phyloP scores from a whole-genome alignment of 2,329 filamentous ascomycete genomes.

The Pseudocercospora pini-densiflorae region DNA sequence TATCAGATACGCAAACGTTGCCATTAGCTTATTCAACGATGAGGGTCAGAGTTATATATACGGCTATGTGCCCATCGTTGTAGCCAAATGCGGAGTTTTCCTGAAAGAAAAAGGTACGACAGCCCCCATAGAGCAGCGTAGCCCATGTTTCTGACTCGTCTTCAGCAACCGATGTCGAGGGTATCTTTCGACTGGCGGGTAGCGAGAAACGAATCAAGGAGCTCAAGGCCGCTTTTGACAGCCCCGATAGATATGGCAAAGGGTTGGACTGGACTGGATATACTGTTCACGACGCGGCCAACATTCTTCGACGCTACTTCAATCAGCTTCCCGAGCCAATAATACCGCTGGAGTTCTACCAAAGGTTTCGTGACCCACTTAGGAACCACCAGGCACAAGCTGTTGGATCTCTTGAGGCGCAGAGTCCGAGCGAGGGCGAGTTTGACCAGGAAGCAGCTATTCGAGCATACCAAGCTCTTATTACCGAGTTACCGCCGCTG shows the following conservation, averaged over 20 bases:
- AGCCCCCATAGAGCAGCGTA: conserved; percentile 9
- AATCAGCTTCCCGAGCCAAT: conserved; percentile 97
- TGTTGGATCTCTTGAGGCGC: conserved; percentile 66
- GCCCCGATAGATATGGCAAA: conserved; percentile 93
- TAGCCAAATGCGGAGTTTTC: conserved; percentile 97
- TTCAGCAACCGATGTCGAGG: conserved; percentile 88
- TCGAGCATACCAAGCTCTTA: conserved; percentile 80
- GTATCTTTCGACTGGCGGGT: conserved; percentile 93
- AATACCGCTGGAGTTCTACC: conserved; percentile 91
- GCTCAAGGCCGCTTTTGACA: conserved; percentile 88
- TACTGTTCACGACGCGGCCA: conserved; percentile 97
- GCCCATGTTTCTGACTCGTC: conserved; percentile 33
- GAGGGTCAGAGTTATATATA: conserved; percentile 96
- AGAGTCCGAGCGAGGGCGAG: conserved; percentile 71
- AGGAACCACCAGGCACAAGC: conserved; percentile 70
- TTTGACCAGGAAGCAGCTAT: conserved; percentile 80
- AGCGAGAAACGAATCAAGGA: conserved; percentile 99
- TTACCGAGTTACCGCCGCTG: conserved; percentile 88
- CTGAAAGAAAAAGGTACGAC: conserved; percentile 94
- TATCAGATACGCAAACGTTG: conserved; percentile 97
- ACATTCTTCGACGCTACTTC: conserved; percentile 91
- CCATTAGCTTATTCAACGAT: conserved; percentile 92
- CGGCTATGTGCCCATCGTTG: conserved; percentile 96
- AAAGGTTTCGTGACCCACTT: conserved; percentile 85
- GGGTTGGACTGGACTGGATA: conserved; percentile 97